These are phyloP conservation scores for Ceratobasidium sp. DNA, from an alignment of 1,284 basidiomycete genomes.

Conservation along the genomic window DNA sequence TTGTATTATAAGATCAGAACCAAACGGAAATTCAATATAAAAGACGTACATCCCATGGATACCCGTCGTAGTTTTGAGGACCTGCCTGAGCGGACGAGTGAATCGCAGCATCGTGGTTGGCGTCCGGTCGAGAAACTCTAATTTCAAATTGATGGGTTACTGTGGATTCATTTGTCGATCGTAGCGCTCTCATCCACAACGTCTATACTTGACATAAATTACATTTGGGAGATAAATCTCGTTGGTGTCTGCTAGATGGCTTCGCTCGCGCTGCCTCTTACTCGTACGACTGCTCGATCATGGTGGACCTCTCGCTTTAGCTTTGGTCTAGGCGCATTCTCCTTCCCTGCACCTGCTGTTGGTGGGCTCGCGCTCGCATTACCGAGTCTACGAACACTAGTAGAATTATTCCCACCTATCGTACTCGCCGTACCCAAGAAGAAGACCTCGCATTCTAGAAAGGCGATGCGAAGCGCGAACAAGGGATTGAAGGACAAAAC, in stretches of 20 bases:
- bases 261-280: constrained; percentile 58
- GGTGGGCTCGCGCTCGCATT: constrained; percentile 12
- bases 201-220: no score
- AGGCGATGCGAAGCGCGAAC: constrained; percentile 94
- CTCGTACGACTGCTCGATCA: constrained; percentile 51
- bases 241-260: constrained; percentile 57
- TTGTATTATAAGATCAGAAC: no score
- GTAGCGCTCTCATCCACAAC: neutral
- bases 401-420: constrained; percentile 89
- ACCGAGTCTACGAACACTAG: constrained; percentile 64
- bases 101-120: constrained; percentile 76
- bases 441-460: constrained; percentile 93
- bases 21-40: no score
- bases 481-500: constrained; percentile 96
- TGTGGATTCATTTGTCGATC: constrained; percentile 20
- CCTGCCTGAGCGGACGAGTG: constrained; percentile 77
- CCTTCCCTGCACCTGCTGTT: constrained; percentile 10
- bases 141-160: constrained; percentile 21
- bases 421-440: constrained; percentile 95
- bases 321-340: constrained; percentile 8
- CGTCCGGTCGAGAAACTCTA: constrained; percentile 27
- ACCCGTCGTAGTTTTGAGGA: constrained; percentile 82
- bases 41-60: constrained; percentile 68
- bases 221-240: neutral
- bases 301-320: constrained; percentile 12